phyloP scores from a whole-genome alignment of 2,329 filamentous ascomycete genomes.

The Diaporthe citri region DNA sequence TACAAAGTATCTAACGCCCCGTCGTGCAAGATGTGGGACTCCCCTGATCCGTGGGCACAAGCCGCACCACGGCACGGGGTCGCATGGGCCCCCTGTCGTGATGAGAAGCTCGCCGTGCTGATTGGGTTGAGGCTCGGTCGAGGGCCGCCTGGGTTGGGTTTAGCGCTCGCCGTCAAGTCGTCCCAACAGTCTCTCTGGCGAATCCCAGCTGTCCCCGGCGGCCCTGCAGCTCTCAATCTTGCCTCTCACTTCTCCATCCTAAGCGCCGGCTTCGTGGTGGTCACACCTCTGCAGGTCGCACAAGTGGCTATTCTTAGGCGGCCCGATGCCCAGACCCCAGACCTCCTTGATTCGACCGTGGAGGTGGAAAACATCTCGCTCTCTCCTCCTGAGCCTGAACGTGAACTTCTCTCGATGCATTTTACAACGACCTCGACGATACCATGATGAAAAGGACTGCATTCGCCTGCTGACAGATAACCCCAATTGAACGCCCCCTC shows the following conservation, averaged over 20 bases:
- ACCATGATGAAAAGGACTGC: conserved; percentile 7
- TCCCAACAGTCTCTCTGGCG: conserved; percentile 31
- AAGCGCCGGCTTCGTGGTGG: conserved; percentile 39
- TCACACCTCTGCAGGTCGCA: conserved; percentile 40
- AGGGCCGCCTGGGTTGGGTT: conserved; percentile 19
- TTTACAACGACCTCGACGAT: conserved; percentile 12
- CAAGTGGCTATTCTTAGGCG: conserved; percentile 36
- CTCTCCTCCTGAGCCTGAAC: neutral
- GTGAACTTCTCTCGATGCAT: conserved; percentile 6
- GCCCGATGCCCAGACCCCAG: conserved; percentile 18
- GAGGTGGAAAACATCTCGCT: conserved; percentile 13
- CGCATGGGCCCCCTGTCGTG: conserved; percentile 20
- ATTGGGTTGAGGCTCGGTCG: conserved; percentile 36
- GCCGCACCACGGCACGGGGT: conserved; percentile 30
- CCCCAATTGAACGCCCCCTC: conserved; percentile 1
- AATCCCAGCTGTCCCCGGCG: conserved; percentile 34
- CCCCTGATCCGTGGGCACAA: conserved; percentile 24
- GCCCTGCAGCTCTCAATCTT: conserved; percentile 36
- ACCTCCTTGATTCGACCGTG: conserved; percentile 30
- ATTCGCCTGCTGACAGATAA: conserved; percentile 22
- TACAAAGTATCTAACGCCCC: neutral
- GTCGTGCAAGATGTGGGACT: neutral
- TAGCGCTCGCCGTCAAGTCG: conserved; percentile 21
- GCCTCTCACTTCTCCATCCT: conserved; percentile 38
- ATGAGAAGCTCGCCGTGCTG: neutral